phyloP scores from a whole-genome alignment of 2,329 filamentous ascomycete genomes.

The Trematosphaeria pertusa region DNA sequence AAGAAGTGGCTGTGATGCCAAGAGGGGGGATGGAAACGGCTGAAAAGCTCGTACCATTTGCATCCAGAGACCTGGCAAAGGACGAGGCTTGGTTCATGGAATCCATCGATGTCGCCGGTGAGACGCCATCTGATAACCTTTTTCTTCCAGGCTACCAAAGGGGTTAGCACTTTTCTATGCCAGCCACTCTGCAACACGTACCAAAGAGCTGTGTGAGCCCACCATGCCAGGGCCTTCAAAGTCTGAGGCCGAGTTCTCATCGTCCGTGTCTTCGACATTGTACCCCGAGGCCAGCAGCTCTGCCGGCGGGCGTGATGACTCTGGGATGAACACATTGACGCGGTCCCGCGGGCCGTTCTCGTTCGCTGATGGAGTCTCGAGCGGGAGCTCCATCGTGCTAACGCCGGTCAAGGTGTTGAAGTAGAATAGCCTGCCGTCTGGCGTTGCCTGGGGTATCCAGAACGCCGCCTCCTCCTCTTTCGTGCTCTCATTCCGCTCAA shows the following conservation, averaged over 20 bases:
- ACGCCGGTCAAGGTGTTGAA: conserved; percentile 98
- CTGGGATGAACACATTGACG: conserved; percentile 86
- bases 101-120: conserved; percentile 89
- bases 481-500: conserved; percentile 69
- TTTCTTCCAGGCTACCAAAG: conserved; percentile 55
- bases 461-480: conserved; percentile 90
- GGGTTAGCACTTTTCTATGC: too few relatives aligned
- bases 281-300: conserved; percentile 89
- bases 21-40: conserved; percentile 54
- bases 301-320: conserved; percentile 85
- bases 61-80: conserved; percentile 58
- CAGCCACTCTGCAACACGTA: conserved; percentile 61
- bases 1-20: conserved; percentile 62
- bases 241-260: conserved; percentile 82
- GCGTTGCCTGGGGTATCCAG: conserved; percentile 97
- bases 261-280: conserved; percentile 87
- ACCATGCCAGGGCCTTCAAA: conserved; percentile 78
- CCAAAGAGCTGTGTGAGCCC: conserved; percentile 72
- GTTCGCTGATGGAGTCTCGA: conserved; percentile 84
- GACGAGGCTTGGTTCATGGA: conserved; percentile 78
- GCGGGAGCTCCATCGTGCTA: conserved; percentile 90
- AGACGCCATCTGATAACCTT: conserved; percentile 72
- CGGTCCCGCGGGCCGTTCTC: conserved; percentile 89
- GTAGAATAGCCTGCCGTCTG: conserved; percentile 92
- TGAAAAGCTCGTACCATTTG: conserved; percentile 54